Evolutionary conservation across 2,329 filamentous ascomycete genomes (phyloP).

Genomic region (Aureobasidium lini): DNA sequence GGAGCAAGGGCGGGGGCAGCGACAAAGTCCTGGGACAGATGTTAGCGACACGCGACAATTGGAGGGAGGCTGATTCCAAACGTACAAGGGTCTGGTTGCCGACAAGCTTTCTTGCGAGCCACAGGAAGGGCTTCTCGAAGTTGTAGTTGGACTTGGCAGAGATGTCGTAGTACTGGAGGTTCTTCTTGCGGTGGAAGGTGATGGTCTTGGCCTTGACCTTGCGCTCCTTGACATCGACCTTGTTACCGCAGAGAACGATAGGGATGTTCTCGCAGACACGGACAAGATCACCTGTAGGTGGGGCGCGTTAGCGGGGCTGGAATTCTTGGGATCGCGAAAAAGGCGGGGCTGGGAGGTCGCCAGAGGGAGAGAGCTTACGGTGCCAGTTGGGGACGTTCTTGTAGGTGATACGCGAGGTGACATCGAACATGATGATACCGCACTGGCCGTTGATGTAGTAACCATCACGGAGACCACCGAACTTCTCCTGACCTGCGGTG

Average conservation of each 20-base stretch:
- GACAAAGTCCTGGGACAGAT: constrained; percentile 70
- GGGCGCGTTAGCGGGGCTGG: constrained; percentile 1
- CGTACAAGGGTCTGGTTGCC: constrained; percentile 80
- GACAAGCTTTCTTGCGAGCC: constrained; percentile 96
- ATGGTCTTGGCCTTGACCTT: constrained; percentile 99
- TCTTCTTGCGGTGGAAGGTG: constrained; percentile 99
- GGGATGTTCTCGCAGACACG: constrained; percentile 99
- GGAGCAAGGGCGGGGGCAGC: constrained; percentile 91
- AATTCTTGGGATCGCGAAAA: background rate
- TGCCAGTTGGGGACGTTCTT: constrained; percentile 99
- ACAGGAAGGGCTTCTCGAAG: constrained; percentile 99
- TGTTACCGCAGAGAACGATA: constrained; percentile 97
- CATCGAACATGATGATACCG: constrained; percentile 99
- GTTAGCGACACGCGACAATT: constrained; percentile 22
- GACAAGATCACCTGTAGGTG: constrained; percentile 74
- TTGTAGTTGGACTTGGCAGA: constrained; percentile 99
- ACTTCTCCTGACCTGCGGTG: constrained; percentile 98
- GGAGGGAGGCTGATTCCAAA: constrained; percentile 16
- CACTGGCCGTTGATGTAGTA: constrained; percentile 99
- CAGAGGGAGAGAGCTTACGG: constrained; percentile 57
- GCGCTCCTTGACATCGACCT: constrained; percentile 99
- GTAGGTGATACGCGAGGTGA: constrained; percentile 98
- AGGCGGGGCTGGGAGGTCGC: background rate
- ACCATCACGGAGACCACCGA: constrained; percentile 95
- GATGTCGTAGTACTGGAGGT: constrained; percentile 99